phyloP scores from a whole-genome alignment of 495 filamentous ascomycete genomes.

The Beverwykella pulmonaria region DNA sequence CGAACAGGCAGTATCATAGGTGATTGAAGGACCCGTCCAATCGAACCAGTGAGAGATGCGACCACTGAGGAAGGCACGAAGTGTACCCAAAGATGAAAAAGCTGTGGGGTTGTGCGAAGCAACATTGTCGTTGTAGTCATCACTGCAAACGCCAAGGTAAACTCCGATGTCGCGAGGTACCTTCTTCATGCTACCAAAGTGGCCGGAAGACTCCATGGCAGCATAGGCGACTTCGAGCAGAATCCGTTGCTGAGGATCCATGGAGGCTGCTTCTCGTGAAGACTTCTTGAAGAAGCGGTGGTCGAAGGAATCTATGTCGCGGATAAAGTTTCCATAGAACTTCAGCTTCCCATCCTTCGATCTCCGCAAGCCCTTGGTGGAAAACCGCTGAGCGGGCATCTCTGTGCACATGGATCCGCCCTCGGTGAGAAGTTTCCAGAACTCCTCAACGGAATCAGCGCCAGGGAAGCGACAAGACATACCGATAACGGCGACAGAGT shows the following conservation, averaged over 20 bases:
- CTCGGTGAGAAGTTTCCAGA: neutral
- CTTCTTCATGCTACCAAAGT: neutral
- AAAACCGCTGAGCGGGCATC: neutral
- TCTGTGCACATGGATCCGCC: neutral
- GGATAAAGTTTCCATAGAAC: constrained; percentile 8
- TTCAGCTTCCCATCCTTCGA: neutral
- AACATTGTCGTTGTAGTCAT: neutral
- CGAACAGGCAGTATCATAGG: constrained; percentile 18
- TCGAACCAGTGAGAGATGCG: neutral
- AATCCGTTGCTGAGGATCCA: constrained; percentile 10
- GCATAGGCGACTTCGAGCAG: constrained; percentile 1
- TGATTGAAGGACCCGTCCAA: constrained; percentile 3
- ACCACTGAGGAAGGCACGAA: constrained; percentile 2
- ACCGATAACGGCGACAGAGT: neutral
- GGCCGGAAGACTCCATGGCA: neutral
- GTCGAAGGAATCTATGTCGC: constrained; percentile 2
- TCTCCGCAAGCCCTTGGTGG: neutral
- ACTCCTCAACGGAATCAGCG: neutral
- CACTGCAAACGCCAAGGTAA: neutral
- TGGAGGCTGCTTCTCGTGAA: neutral
- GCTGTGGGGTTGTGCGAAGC: neutral
- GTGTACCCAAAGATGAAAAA: constrained; percentile 1
- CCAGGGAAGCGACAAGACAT: neutral
- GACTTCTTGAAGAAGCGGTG: neutral
- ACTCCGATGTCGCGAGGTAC: neutral